These are phyloP conservation scores for Phytophthora citricola DNA, from an alignment of 352 stramenopile genomes.

Conservation along the genomic window DNA sequence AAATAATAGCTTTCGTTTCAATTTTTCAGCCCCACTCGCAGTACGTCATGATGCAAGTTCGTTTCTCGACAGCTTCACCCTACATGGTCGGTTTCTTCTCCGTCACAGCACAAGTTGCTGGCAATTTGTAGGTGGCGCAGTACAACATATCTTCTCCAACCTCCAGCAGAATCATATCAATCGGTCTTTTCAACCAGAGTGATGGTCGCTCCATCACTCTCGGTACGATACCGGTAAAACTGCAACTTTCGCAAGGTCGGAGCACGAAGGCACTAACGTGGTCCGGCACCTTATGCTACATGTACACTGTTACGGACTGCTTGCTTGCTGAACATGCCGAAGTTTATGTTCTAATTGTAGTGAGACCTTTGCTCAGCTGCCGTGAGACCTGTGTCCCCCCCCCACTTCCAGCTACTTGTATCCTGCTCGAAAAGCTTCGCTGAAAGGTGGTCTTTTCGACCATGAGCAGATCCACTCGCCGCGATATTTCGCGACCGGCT, in stretches of 20 bases:
- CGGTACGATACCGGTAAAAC: constrained; percentile 14
- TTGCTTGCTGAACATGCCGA: not conserved
- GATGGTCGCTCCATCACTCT: constrained; percentile 4
- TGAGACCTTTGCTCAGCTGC: not conserved
- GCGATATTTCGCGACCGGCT: constrained; percentile 17
- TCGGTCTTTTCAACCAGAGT: not conserved
- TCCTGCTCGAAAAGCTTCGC: not conserved
- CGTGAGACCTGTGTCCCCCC: not conserved
- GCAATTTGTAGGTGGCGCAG: not conserved
- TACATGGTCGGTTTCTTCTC: not conserved
- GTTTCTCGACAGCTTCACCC: not conserved
- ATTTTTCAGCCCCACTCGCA: not conserved
- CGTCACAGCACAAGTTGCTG: not conserved
- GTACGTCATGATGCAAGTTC: not conserved
- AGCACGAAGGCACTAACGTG: constrained; percentile 6
- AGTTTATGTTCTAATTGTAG: constrained; percentile 1
- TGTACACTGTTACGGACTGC: not conserved
- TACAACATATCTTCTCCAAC: not conserved
- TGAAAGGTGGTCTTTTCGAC: not conserved
- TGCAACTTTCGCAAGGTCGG: constrained; percentile 6
- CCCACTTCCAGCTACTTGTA: not conserved
- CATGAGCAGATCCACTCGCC: constrained; percentile 6
- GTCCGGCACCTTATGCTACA: constrained; percentile 13
- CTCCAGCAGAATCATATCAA: not conserved
- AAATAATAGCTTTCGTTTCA: not conserved